Evolutionary conservation across 495 filamentous ascomycete species (phyloP).

Genomic region (Aspergillus avenaceus): DNA sequence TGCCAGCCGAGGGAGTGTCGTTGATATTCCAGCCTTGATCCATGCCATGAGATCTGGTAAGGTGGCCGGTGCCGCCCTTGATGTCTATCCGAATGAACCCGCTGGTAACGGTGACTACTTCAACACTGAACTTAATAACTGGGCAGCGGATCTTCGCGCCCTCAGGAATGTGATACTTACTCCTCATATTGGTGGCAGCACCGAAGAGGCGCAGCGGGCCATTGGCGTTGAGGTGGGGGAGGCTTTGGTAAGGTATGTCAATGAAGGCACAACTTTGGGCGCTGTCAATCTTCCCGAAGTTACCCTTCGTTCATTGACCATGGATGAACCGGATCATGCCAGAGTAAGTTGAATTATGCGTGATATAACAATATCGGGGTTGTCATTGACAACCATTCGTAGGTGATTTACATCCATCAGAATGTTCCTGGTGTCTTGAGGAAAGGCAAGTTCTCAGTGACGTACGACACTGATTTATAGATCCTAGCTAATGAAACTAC

Average conservation of each 20-base stretch:
- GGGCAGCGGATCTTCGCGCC: conserved; percentile 79
- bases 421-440: conserved; percentile 93
- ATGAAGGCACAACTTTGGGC: conserved; percentile 80
- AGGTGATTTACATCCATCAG: conserved; percentile 91
- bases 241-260: conserved; percentile 87
- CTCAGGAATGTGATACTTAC: conserved; percentile 93
- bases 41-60: conserved; percentile 84
- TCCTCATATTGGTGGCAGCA: conserved; percentile 95
- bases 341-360: conserved; percentile 56
- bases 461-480: background rate
- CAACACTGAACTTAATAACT: conserved; percentile 74
- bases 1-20: conserved; percentile 85
- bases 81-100: conserved; percentile 94
- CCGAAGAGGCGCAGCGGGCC: conserved; percentile 94
- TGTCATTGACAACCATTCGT: conserved; percentile 11
- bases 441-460: conserved; percentile 51
- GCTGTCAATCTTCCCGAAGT: conserved; percentile 97
- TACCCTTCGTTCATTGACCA: conserved; percentile 75
- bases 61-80: conserved; percentile 88
- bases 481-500: conserved; percentile 1
- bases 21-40: conserved; percentile 91
- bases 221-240: conserved; percentile 92
- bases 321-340: conserved; percentile 83
- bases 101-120: conserved; percentile 94
- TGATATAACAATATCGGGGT: too few relatives aligned